phyloP scores from a whole-genome alignment of 768 basidiomycete species.

The Butyriboletus loyo region DNA sequence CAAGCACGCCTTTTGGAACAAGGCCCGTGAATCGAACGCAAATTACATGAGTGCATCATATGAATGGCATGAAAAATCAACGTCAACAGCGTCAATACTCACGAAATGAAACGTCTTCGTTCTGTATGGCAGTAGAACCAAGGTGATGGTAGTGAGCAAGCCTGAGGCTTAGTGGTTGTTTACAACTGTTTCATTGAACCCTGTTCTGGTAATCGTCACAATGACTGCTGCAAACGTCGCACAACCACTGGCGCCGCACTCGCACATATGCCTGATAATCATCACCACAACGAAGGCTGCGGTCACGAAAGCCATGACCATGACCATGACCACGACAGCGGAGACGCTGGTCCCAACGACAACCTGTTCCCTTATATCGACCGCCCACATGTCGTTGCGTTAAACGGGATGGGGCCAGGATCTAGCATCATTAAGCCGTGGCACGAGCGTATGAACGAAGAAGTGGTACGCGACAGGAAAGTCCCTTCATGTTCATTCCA shows the following conservation, averaged over 20 bases:
- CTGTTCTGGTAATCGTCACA: background rate
- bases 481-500: background rate
- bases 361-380: conserved; percentile 78
- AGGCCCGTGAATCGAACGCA: conserved; percentile 75
- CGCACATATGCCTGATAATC: conserved; percentile 17
- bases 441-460: conserved; percentile 72
- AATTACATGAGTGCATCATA: conserved; percentile 76
- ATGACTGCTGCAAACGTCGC: background rate
- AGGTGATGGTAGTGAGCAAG: background rate
- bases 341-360: conserved; percentile 51
- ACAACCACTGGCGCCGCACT: too few relatives aligned
- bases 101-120: background rate
- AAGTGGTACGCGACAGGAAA: conserved; percentile 44
- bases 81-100: conserved; percentile 6
- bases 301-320: conserved; percentile 59
- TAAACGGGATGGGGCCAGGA: conserved; percentile 59
- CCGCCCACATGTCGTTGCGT: conserved; percentile 70
- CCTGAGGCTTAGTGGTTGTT: conserved; percentile 6
- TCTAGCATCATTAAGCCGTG: conserved; percentile 81
- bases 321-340: conserved; percentile 55
- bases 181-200: conserved; percentile 8
- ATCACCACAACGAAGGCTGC: conserved; percentile 48
- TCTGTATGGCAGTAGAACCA: background rate
- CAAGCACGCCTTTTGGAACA: conserved; percentile 72
- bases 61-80: conserved; percentile 11